Base-by-base conservation (phyloP, 495 filamentous ascomycete genomes). In the Xylaria castorea region DNA sequence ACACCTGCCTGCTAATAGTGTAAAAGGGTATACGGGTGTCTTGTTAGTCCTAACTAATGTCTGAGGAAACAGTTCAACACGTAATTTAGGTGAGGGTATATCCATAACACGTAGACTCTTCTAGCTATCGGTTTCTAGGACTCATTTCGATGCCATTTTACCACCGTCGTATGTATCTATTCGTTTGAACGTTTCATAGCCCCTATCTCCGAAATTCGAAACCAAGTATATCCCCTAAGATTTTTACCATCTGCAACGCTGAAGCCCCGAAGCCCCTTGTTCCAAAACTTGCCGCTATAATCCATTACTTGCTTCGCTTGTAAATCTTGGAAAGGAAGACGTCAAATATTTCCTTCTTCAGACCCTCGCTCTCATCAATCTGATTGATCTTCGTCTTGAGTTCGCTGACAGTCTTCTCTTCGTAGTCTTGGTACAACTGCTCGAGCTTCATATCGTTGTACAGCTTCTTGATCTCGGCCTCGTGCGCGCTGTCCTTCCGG, bases 251-350 rank as follows among this genome's bases (percentile, higher is more conserved):
- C n/a, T 46, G 50, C 25, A 69, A 16, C 55, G 38, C 36, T 5
- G 6, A 46, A 58, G 36, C 14, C 36, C 18, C 3, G 14, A 48
- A 46, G 20, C 8, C 51, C 8, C 16, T 48, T n/a, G 14, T 61
- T 42, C 6, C n/a, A 18, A 65, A 51, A 9, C 7, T 25, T 18
- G 18, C 20, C 27, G 27, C 20, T 27, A 48, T 71, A 68, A 69
- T 64, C 27, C n/a, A 62, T 79, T 88, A 98, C 85, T 97, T 97
- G 87, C 88, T 96, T 77, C 96, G 89, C 88, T 97, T 97, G 86
- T 98, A 98, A 80, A 99, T 98, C 89, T 98, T 99, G 79, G 83
- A 85, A 74, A 99, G 85, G 89, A 98, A 98, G 38, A 89, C 85
- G 77, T 97, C 92, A 77, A 98, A 97, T 32, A 98, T 89, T 66